Conservation (phyloP, 768 basidiomycete genomes). For the Porphyrellus cyaneotinctus region DNA sequence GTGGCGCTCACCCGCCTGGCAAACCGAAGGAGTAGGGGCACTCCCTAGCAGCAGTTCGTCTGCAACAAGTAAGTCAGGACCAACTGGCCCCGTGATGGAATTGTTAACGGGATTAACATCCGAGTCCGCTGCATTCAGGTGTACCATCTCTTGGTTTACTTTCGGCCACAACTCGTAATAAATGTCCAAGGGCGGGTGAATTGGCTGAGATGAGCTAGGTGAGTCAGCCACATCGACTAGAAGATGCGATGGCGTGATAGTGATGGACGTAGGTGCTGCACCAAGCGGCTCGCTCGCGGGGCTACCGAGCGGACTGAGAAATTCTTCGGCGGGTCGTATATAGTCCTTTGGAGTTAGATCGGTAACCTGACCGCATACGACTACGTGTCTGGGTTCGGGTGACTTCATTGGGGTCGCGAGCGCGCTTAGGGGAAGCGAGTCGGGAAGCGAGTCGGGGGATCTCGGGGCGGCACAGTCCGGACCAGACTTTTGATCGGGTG, state of each 20-base stretch:
- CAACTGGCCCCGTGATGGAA: not conserved
- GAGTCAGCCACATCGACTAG: slow-evolving; percentile 7
- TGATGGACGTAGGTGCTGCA: not conserved
- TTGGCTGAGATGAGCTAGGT: slow-evolving; percentile 7
- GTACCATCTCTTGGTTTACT: slow-evolving; percentile 36
- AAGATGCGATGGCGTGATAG: slow-evolving; percentile 2
- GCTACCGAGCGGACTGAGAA: slow-evolving; percentile 23
- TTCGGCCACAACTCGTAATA: slow-evolving; percentile 33
- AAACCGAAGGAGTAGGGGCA: slow-evolving; percentile 16
- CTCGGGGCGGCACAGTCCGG: not conserved
- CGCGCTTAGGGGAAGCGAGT: not conserved
- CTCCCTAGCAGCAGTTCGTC: slow-evolving; percentile 29
- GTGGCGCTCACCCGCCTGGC: not conserved
- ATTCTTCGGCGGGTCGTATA: slow-evolving; percentile 14
- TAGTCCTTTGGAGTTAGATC: not conserved
- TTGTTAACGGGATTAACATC: not conserved
- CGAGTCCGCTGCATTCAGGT: slow-evolving; percentile 22
- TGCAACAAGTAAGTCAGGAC: slow-evolving; percentile 27
- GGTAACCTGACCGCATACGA: not conserved
- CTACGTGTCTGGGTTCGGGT: not conserved
- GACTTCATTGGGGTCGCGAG: not conserved
- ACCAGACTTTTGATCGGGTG: not conserved
- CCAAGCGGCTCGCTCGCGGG: slow-evolving; percentile 7
- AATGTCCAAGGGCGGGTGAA: slow-evolving; percentile 14
- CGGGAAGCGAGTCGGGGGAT: not conserved